Evolutionary conservation across 2,329 filamentous ascomycete genomes (phyloP), one percentile per base, ranked within the genome.

Genomic region (Colletotrichum sp.): DNA sequence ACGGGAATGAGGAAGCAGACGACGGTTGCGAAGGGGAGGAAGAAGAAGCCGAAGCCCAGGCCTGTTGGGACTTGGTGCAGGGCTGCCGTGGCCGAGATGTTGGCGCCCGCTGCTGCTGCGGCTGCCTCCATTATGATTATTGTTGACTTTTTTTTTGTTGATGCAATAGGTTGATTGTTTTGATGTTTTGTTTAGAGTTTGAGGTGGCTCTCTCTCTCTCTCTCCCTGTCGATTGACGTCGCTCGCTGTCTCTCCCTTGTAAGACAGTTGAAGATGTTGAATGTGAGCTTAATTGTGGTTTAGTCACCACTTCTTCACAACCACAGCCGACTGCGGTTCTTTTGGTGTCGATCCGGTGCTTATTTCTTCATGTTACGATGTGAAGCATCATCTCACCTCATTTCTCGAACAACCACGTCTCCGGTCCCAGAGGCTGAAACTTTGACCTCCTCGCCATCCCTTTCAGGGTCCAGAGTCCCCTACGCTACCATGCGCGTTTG

Each of bases 1-100:
- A 92, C 82, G 36, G 90, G 90, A 64, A 91, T 78, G 77, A 90
- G 78, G 80, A 92, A 92, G 78, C 88, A 88, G 71, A 86, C 69
- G 65, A 90, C 78, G 10, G 89, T 90, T 70, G 85, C 76, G 68
- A 84, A 67, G 63, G 90, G 81, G 60, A 90, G 82, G 65, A 87
- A 80, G 68, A 86, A 79, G 67, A 80, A 80, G 48, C 78, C 77
- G n/a, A 79, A 69, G 72, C 82, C 80, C 57, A 83, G 78, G 26
- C 26, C 28, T 18, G 36, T 48, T 26, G 67, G n/a, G 26, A 36
- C 26, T 15, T 61, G 67, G 34, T 43, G 26, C 55, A 69, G 24
- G 43, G 73, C 38, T 36, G 30, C 30, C 24, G 70, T 21, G 43
- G 72, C 26, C 38, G 69, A 66, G 18, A 75, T 58, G 43, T 73